phyloP scores from a whole-genome alignment of 257 asterid species.

The Linaria vulgaris region DNA sequence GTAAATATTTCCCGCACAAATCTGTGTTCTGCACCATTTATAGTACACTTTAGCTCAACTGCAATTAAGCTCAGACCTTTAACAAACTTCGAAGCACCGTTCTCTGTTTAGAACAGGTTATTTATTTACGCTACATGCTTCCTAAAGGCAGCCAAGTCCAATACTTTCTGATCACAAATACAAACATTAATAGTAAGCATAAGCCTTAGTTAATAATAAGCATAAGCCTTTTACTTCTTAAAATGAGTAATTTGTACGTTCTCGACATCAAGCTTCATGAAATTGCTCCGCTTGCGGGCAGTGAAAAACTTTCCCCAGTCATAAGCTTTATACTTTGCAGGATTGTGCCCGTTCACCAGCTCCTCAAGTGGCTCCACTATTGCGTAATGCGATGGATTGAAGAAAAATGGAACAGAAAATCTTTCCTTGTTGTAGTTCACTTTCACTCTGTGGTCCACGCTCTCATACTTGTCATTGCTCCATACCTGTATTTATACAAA shows the following conservation, averaged over 20 bases:
- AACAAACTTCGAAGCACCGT: background rate
- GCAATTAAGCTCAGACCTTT: too few species aligned
- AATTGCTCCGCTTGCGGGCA: conserved; percentile 38
- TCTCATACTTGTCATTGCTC: conserved; percentile 58
- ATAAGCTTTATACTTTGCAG: conserved; percentile 43
- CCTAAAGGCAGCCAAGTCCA: background rate
- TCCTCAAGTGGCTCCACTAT: conserved; percentile 45
- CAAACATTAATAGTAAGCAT: background rate
- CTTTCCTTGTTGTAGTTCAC: conserved; percentile 53
- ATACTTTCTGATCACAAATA: background rate
- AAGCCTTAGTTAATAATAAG: background rate
- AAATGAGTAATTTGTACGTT: conserved; percentile 50
- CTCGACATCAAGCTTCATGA: conserved; percentile 50
- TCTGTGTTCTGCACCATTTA: too few species aligned
- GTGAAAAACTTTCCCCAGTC: conserved; percentile 49
- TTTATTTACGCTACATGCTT: conserved; percentile 24
- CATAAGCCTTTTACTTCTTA: conserved; percentile 26
- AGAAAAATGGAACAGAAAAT: conserved; percentile 49
- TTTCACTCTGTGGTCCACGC: conserved; percentile 61
- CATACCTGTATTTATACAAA: conserved; percentile 44
- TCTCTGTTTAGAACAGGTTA: background rate
- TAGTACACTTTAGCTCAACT: too few species aligned
- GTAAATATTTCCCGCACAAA: too few species aligned
- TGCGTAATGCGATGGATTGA: conserved; percentile 39
- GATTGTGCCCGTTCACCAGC: conserved; percentile 35